phyloP scores from a whole-genome alignment of 495 filamentous ascomycete genomes.

The Aspergillus heteromorphus region DNA sequence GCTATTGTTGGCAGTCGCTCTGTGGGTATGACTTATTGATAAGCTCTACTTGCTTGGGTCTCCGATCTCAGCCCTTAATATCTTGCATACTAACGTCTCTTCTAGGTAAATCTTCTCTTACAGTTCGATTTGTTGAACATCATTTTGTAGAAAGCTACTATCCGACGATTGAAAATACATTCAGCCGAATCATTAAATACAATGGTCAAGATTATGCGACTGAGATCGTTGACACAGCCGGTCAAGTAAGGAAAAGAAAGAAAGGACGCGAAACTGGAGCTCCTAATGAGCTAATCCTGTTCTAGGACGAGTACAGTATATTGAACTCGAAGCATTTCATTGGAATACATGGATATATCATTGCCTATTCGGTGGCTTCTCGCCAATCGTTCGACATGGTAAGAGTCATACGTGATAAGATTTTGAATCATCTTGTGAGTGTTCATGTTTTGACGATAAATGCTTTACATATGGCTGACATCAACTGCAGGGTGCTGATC shows the following conservation, averaged over 20 bases:
- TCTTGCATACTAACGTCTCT: neutral
- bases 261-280: conserved; percentile 8
- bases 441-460: neutral
- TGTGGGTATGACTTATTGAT: conserved; percentile 61
- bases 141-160: conserved; percentile 99
- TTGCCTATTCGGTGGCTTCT: conserved; percentile 92
- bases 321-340: conserved; percentile 98
- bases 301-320: conserved; percentile 94
- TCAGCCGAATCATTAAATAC: conserved; percentile 87
- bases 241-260: conserved; percentile 61
- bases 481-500: conserved; percentile 69
- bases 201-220: conserved; percentile 91
- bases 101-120: conserved; percentile 93
- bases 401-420: conserved; percentile 90
- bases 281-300: conserved; percentile 8
- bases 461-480: neutral
- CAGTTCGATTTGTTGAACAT: conserved; percentile 94
- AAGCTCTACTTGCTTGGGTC: neutral
- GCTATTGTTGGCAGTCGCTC: conserved; percentile 96
- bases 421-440: conserved; percentile 88
- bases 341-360: conserved; percentile 98
- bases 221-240: conserved; percentile 97
- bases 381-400: conserved; percentile 97
- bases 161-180: conserved; percentile 98
- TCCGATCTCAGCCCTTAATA: neutral